Conservation (phyloP, 352 stramenopile genomes). For the Globisporangium carolinianum region DNA sequence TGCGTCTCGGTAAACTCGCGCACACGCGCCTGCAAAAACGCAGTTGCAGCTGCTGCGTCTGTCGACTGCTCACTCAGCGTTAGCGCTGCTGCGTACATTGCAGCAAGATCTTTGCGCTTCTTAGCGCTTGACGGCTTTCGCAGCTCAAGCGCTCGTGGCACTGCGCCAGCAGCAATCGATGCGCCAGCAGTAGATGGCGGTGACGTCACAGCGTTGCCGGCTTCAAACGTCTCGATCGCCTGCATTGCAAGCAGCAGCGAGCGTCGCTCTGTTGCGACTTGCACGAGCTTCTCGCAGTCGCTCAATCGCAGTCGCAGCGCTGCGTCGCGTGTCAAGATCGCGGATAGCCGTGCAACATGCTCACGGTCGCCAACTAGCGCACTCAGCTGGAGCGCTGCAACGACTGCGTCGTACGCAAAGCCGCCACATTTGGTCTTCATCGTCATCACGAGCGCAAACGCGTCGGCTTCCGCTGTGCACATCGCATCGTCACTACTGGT, state of each 20-base stretch:
- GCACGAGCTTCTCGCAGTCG: conserved; percentile 21
- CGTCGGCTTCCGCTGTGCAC: neutral
- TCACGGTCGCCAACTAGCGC: conserved; percentile 2
- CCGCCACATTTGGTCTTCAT: conserved; percentile 18
- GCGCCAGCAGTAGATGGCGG: neutral
- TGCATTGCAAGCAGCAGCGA: conserved; percentile 13
- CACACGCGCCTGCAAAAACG: conserved; percentile 2
- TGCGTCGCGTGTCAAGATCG: conserved; percentile 12
- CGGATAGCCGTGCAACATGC: conserved; percentile 7
- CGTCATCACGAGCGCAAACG: conserved; percentile 9
- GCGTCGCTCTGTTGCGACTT: conserved; percentile 13
- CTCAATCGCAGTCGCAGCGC: conserved; percentile 17
- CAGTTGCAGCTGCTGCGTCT: neutral
- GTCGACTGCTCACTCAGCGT: conserved; percentile 10
- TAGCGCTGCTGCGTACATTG: conserved; percentile 20
- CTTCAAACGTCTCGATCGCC: conserved; percentile 21
- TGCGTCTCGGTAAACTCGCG: neutral
- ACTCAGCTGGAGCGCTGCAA: conserved; percentile 18
- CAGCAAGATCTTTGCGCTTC: conserved; percentile 12
- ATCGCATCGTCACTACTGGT: conserved; percentile 3
- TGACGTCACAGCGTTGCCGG: conserved; percentile 4
- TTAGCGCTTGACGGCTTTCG: conserved; percentile 12
- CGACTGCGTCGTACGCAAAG: conserved; percentile 23
- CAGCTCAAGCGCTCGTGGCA: conserved; percentile 3
- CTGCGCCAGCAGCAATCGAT: neutral